Percentiles rank a stretch among this genome's conserved stretches.
These are phyloP conservation scores for Euphorbia pulcherrima DNA, from an alignment of 345 rosid species.

Conservation along the genomic window DNA sequence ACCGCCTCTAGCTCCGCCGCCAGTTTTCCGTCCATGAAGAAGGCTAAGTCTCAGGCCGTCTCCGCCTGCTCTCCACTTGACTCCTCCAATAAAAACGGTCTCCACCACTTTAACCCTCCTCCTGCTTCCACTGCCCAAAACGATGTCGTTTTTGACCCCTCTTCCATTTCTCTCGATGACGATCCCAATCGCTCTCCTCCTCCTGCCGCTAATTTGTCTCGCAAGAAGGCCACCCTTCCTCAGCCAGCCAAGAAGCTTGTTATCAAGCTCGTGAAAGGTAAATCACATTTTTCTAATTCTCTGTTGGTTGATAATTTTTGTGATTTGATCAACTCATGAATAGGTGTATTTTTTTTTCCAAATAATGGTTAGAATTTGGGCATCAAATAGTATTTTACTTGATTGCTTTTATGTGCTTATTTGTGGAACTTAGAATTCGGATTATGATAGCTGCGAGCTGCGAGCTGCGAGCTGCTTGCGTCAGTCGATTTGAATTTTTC, in stretches of 20 bases:
- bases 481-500: slow-evolving; percentile 1
- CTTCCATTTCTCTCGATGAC: slow-evolving; percentile 51
- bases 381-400: neutral
- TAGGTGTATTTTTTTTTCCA: neutral
- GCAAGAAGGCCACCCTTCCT: slow-evolving; percentile 80
- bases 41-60: slow-evolving; percentile 62
- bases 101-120: slow-evolving; percentile 33
- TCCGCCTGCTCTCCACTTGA: slow-evolving; percentile 44
- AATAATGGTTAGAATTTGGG: neutral
- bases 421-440: slow-evolving; percentile 3
- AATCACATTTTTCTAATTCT: neutral
- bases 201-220: slow-evolving; percentile 63
- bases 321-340: slow-evolving; percentile 14
- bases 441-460: slow-evolving; percentile 15
- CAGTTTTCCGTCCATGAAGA: slow-evolving; percentile 51
- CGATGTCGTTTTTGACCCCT: slow-evolving; percentile 52
- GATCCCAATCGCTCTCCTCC: slow-evolving; percentile 36
- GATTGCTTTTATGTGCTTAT: neutral
- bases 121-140: slow-evolving; percentile 21
- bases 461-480: slow-evolving; percentile 9
- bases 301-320: neutral
- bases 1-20: slow-evolving; percentile 24
- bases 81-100: slow-evolving; percentile 48
- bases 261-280: slow-evolving; percentile 83
- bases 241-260: slow-evolving; percentile 87